Evolutionary conservation across 805 yeast genomes (phyloP), one percentile per base, ranked within the genome.

Genomic region (Ogataea pilisensis): DNA sequence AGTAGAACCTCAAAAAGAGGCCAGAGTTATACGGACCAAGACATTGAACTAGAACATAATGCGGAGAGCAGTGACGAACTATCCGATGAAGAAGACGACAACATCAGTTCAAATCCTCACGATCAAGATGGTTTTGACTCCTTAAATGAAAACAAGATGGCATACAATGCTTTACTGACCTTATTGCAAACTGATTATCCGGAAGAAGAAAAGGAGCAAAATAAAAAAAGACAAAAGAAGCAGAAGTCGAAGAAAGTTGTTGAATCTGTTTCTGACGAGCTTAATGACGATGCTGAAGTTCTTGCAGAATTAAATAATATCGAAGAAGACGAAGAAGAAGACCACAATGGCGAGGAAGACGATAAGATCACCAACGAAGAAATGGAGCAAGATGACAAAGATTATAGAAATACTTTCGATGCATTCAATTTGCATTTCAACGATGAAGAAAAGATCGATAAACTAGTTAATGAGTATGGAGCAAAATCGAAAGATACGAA

Each of bases 401-500:
- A 62, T 31, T 42, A 42, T 16, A 34, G 42, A 4, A 51, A 54
- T 38, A 44, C 44, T 34, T 49, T 36, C 35, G 96, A 91, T 63
- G 86, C 95, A 0, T 89, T 85, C 51, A 85, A 85, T 45, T 55
- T 64, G 11, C 98, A 90, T 59, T 90, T 84, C 61, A 82, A 80
- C 35, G 63, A 68, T 17, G 60, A 73, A 4, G 73, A 72, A 2
- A 59, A 61, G 9, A 55, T 74, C 17, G 66, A 63, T 17, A 39
- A 46, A 8, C 56, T 58, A 0, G 58, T 72, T 19, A 44, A 54
- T 1, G 47, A 51, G n/a, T 49, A 41, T 28, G 37, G 49, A 27
- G 17, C 29, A 4, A 28, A 40, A 18, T 21, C 28, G 5, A 38
- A 27, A 41, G 54, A 40, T 31, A 45, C 7, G 31, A 51, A 22